A percentile compares a stretch with the other conserved stretches of the same genome.
phyloP scores from a whole-genome alignment of 129 eudicot genomes.

The Artemisia annua region DNA sequence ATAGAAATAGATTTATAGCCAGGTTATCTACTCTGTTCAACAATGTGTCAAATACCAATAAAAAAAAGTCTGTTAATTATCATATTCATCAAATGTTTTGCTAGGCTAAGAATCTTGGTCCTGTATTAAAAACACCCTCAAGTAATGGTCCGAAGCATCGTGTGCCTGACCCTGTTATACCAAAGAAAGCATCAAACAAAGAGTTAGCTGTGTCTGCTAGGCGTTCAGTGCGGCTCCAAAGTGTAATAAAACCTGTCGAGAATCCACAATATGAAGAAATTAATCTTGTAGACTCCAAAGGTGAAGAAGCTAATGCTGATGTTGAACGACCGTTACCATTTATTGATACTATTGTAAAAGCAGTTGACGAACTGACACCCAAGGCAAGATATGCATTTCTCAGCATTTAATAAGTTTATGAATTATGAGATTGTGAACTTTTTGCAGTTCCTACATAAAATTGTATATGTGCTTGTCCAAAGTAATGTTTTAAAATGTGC shows the following conservation, averaged over 20 bases:
- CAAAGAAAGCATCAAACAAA: no score
- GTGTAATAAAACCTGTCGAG: constrained; percentile 4
- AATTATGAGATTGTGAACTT: no score
- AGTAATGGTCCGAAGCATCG: not conserved
- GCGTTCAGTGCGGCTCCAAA: constrained; percentile 23
- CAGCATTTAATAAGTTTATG: no score
- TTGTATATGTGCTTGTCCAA: no score
- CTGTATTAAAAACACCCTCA: not conserved
- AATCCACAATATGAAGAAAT: constrained; percentile 18
- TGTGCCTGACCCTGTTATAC: not conserved
- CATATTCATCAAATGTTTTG: not conserved
- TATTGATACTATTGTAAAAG: not conserved
- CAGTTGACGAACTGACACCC: constrained; percentile 4
- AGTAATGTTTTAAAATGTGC: no score
- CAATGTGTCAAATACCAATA: not conserved
- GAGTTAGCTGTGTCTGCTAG: not conserved
- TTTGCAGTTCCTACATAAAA: no score
- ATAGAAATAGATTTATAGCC: not conserved
- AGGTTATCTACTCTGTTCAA: not conserved
- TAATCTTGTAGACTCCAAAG: constrained; percentile 14
- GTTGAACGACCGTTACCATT: not conserved
- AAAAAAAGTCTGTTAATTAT: not conserved
- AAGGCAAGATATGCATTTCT: not conserved
- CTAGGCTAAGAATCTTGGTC: constrained; percentile 7
- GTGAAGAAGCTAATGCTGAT: not conserved